Percentiles rank a stretch among this genome's conserved stretches.
Conservation (phyloP, 441 rosid species). For the Populus hybrid region DNA sequence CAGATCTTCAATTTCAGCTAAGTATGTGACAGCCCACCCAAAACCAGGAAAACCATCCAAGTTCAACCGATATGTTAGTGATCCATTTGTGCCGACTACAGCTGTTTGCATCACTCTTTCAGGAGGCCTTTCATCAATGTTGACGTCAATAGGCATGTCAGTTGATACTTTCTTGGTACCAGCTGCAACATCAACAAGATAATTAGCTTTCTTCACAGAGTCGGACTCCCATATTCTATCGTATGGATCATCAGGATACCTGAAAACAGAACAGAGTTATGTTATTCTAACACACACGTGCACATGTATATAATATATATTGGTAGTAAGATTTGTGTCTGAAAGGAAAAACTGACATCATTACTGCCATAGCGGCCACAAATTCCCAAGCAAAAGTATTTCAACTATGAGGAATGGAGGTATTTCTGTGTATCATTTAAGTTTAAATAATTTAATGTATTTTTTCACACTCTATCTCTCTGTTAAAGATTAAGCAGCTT, state of each 20-base stretch:
- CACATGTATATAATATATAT: not conserved
- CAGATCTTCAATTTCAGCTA: slow-evolving; percentile 89
- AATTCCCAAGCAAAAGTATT: not conserved
- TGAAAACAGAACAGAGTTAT: slow-evolving; percentile 29
- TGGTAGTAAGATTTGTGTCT: not conserved
- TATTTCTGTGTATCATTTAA: not conserved
- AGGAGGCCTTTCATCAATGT: slow-evolving; percentile 57
- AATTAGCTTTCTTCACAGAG: slow-evolving; percentile 68
- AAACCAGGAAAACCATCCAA: slow-evolving; percentile 88
- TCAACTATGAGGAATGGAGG: not conserved
- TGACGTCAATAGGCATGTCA: slow-evolving; percentile 42
- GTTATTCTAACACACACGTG: not conserved
- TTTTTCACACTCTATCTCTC: not conserved
- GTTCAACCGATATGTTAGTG: slow-evolving; percentile 76
- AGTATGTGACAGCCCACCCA: slow-evolving; percentile 87
- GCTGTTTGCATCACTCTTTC: slow-evolving; percentile 98
- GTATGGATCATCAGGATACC: slow-evolving; percentile 97
- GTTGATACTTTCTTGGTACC: slow-evolving; percentile 83
- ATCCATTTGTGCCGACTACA: slow-evolving; percentile 91
- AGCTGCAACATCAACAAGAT: slow-evolving; percentile 89
- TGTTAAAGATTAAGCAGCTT: not conserved
- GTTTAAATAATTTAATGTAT: not conserved
- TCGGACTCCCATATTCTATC: slow-evolving; percentile 98
- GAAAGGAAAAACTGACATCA: slow-evolving; percentile 13
- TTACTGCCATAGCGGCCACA: not conserved